These are phyloP conservation scores for Lycium barbarum DNA, from an alignment of 257 asterid genomes.

Conservation along the genomic window DNA sequence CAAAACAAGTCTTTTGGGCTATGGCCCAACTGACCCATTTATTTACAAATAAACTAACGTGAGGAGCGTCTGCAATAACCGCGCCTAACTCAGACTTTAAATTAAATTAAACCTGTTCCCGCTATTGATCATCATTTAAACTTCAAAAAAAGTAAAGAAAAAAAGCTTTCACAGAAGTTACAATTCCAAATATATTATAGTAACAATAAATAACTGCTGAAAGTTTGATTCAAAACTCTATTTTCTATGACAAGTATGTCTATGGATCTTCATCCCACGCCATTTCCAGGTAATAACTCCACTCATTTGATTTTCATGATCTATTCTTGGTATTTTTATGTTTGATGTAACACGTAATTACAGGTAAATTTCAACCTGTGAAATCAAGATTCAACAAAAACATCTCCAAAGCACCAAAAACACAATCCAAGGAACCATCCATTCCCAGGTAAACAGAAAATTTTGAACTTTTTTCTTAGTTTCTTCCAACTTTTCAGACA, in stretches of 20 bases:
- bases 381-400: slow-evolving; percentile 46
- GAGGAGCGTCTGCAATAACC: slow-evolving; percentile 19
- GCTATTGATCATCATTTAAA: slow-evolving; percentile 40
- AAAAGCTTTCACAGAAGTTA: neutral
- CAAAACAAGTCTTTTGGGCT: neutral
- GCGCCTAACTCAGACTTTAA: neutral
- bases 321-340: neutral
- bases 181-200: neutral
- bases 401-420: slow-evolving; percentile 44
- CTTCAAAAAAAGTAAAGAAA: neutral
- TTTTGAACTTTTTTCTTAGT: too few species aligned
- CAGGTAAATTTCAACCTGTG: slow-evolving; percentile 51
- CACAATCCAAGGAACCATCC: slow-evolving; percentile 41
- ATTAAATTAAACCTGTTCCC: slow-evolving; percentile 45
- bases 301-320: slow-evolving; percentile 49
- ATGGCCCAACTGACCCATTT: neutral
- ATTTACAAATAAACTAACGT: neutral
- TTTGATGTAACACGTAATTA: neutral
- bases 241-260: slow-evolving; percentile 21
- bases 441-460: slow-evolving; percentile 42
- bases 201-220: neutral
- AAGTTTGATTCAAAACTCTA: neutral
- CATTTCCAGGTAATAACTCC: slow-evolving; percentile 43
- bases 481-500: neutral
- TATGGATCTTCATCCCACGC: slow-evolving; percentile 71